A percentile compares a stretch with the other conserved stretches of the same genome.
These are phyloP conservation scores for Nakazawaea wyomingensis DNA, from an alignment of 805 yeast species.

Conservation along the genomic window DNA sequence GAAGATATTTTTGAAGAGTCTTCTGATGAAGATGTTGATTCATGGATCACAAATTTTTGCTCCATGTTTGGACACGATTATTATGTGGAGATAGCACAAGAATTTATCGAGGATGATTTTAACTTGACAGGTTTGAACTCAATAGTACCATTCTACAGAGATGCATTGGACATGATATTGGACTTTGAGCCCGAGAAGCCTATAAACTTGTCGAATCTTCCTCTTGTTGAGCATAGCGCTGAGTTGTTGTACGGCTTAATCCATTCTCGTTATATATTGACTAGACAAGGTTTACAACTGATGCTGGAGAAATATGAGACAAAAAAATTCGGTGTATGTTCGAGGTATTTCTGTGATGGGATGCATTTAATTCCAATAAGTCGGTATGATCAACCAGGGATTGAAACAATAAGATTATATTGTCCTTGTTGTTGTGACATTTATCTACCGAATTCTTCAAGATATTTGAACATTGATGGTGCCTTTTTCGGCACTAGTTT, in stretches of 20 bases:
- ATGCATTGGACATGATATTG: conserved; percentile 84
- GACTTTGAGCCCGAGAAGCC: conserved; percentile 70
- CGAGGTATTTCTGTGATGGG: conserved; percentile 83
- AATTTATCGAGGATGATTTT: conserved; percentile 94
- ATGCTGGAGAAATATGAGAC: conserved; percentile 93
- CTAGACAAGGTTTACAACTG: conserved; percentile 83
- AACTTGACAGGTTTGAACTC: conserved; percentile 84
- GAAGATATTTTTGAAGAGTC: conserved; percentile 15
- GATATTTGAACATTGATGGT: conserved; percentile 88
- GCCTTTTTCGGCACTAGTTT: conserved; percentile 96
- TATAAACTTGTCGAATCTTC: conserved; percentile 59
- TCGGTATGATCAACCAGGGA: conserved; percentile 83
- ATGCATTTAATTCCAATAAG: conserved; percentile 92
- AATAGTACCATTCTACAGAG: conserved; percentile 85
- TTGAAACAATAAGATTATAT: conserved; percentile 84
- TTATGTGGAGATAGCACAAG: conserved; percentile 87
- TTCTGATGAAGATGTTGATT: conserved; percentile 48
- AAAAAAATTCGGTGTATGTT: conserved; percentile 87
- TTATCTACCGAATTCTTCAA: conserved; percentile 80
- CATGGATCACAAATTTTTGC: conserved; percentile 83
- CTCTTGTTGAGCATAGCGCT: conserved; percentile 82
- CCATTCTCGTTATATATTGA: conserved; percentile 85
- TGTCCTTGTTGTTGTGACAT: conserved; percentile 95
- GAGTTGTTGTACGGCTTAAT: conserved; percentile 90
- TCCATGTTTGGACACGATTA: conserved; percentile 80